phyloP scores from a whole-genome alignment of 768 basidiomycete genomes.

The Tylopilus sp. region DNA sequence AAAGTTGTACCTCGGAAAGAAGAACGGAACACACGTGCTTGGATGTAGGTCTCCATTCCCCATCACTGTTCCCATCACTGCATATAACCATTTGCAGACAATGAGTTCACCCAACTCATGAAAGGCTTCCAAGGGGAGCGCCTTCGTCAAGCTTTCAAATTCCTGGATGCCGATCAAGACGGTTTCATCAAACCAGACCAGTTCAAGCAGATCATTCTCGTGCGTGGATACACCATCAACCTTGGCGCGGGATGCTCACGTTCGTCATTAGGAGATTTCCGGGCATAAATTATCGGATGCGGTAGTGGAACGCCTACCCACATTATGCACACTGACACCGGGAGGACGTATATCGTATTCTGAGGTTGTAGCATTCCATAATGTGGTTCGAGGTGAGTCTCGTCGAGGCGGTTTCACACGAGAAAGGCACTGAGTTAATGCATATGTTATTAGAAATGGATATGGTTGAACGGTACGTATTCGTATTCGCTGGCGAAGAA shows the following conservation, averaged over 20 bases:
- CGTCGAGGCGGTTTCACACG: not conserved
- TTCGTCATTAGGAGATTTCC: conserved; percentile 71
- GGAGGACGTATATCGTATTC: conserved; percentile 93
- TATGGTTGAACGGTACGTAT: conserved; percentile 77
- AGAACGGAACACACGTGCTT: conserved; percentile 85
- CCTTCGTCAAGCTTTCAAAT: conserved; percentile 92
- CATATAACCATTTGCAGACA: conserved; percentile 47
- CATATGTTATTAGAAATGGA: conserved; percentile 69
- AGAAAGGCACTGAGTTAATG: conserved; percentile 2
- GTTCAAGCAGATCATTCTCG: conserved; percentile 93
- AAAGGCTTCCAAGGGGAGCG: conserved; percentile 98
- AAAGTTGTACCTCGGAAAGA: conserved; percentile 91
- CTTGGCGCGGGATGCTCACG: not conserved
- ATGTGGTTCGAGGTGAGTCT: conserved; percentile 80
- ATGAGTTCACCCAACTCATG: conserved; percentile 98
- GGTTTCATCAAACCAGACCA: conserved; percentile 93
- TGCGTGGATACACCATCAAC: conserved; percentile 34
- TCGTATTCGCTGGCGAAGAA: not conserved
- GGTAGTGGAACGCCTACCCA: conserved; percentile 89
- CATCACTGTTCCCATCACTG: conserved; percentile 1
- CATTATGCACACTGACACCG: conserved; percentile 83
- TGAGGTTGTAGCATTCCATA: conserved; percentile 95
- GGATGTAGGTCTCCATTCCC: conserved; percentile 61
- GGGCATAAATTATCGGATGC: conserved; percentile 96
- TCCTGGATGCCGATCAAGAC: conserved; percentile 84